Evolutionary conservation across 2,329 filamentous ascomycete species (phyloP).

Genomic region (Massarina eburnea): DNA sequence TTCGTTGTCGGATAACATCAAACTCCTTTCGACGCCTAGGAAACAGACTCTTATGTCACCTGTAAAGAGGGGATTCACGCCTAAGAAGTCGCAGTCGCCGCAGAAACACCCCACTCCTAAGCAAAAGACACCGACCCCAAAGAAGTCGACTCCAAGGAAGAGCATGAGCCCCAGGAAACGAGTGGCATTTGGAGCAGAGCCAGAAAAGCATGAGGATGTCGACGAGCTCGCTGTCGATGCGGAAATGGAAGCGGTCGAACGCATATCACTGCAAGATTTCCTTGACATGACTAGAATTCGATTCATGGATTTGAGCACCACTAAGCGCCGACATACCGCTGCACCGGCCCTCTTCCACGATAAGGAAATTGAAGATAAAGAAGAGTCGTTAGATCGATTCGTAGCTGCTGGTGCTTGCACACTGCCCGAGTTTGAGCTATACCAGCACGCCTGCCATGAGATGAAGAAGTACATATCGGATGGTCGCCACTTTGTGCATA

Average conservation of each 20-base stretch:
- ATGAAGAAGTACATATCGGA: constrained; percentile 96
- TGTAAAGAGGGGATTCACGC: constrained; percentile 41
- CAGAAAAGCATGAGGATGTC: constrained; percentile 24
- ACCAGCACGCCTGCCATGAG: constrained; percentile 93
- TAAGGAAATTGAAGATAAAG: constrained; percentile 45
- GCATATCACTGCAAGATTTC: constrained; percentile 87
- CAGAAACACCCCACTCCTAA: constrained; percentile 45
- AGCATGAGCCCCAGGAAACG: constrained; percentile 39
- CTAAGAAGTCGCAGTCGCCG: constrained; percentile 40
- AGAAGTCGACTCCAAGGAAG: constrained; percentile 29
- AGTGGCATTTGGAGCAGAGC: constrained; percentile 34
- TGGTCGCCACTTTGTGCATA: constrained; percentile 83
- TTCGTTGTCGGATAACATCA: constrained; percentile 48
- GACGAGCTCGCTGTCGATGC: constrained; percentile 26
- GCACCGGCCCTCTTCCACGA: constrained; percentile 40
- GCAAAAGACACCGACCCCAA: constrained; percentile 43
- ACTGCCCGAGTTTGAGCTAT: constrained; percentile 88
- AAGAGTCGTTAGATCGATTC: constrained; percentile 69
- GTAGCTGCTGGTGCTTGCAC: constrained; percentile 90
- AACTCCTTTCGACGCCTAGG: constrained; percentile 51
- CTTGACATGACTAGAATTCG: constrained; percentile 93
- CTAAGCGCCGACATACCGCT: constrained; percentile 84
- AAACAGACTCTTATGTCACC: constrained; percentile 50
- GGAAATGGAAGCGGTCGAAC: constrained; percentile 50
- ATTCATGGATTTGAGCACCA: constrained; percentile 98